Conservation (phyloP, 768 basidiomycete genomes). For the Lentinula aciculospora region DNA sequence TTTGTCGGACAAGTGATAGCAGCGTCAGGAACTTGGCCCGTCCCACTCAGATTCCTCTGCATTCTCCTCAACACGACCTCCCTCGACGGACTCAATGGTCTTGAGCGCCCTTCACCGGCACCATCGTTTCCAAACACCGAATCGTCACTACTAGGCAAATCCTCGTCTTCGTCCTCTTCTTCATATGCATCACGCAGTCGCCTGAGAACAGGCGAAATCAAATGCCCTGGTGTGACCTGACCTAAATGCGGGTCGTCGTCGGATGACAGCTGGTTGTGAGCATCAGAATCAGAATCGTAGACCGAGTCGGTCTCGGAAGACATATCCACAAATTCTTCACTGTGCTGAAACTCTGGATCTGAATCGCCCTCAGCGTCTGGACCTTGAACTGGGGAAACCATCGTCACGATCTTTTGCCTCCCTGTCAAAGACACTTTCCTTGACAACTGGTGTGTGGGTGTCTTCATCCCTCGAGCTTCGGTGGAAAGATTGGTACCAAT, state of each 20-base stretch:
- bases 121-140: slow-evolving; percentile 12
- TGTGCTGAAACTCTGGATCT: neutral
- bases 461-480: neutral
- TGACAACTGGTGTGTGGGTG: neutral
- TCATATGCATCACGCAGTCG: slow-evolving; percentile 21
- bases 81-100: slow-evolving; percentile 40
- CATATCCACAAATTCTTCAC: neutral
- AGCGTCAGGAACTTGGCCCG: neutral
- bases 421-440: neutral
- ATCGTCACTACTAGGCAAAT: slow-evolving; percentile 40
- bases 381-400: neutral
- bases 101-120: slow-evolving; percentile 1
- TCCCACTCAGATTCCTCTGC: slow-evolving; percentile 26
- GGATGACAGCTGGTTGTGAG: slow-evolving; percentile 36
- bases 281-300: neutral
- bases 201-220: slow-evolving; percentile 56
- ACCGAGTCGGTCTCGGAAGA: neutral
- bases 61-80: slow-evolving; percentile 35
- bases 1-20: too few species aligned
- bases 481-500: neutral
- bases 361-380: neutral
- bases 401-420: neutral
- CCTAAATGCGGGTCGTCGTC: slow-evolving; percentile 63
- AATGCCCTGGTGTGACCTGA: slow-evolving; percentile 64
- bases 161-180: slow-evolving; percentile 17